Base-by-base conservation (phyloP, 176 grass and related monocot species). In the bread wheat (Triticum aestivum) region DNA sequence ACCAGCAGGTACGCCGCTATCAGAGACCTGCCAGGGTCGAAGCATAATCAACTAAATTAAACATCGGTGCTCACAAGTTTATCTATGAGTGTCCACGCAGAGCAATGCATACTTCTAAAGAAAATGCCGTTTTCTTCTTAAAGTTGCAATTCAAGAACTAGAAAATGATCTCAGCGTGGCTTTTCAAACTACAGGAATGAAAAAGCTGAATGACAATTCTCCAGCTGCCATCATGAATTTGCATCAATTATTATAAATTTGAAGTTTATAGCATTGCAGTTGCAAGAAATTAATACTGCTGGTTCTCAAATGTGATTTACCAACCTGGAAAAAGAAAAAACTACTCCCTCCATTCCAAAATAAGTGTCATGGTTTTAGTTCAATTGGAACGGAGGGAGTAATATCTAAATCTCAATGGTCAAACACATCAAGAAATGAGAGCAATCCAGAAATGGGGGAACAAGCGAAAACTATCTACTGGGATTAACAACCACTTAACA, bases 1-100 rank as follows among this genome's bases (percentile, higher is more conserved):
- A 99, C 94, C 77, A 97, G 84, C 37, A 96, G 61, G 78, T 96
- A 96, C 24, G 97, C 89, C 78, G 97, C 97, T 83, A 99, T 96
- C 29, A 97, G 83, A 72, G 97, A 99, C 63, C 97, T 99, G 81
- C 82, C 65, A 52, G 84, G 62, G 62, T 79, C 67, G 35, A n/a
- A 69, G 23, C 47, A 68, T 8, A 83, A 77, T 14, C n/a, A 21
- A 37, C 18, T 6, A 30, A 15, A 12, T 62, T 30, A 37, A 79
- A 10, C n/a, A 59, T 38, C 13, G 4, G 41, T 21, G 12, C 18
- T 75, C 52, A 62, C 18, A 44, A 20, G 2, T 59, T 27, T 8
- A 59, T 37, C 24, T 47, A 21, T 78, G 49, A 51, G 47, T 51
- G 9, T 21, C 56, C 35, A n/a, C 2, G 29, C 39, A 81, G 70